phyloP scores from a whole-genome alignment of 2,329 filamentous ascomycete genomes.

The Cercospora nicotianae region DNA sequence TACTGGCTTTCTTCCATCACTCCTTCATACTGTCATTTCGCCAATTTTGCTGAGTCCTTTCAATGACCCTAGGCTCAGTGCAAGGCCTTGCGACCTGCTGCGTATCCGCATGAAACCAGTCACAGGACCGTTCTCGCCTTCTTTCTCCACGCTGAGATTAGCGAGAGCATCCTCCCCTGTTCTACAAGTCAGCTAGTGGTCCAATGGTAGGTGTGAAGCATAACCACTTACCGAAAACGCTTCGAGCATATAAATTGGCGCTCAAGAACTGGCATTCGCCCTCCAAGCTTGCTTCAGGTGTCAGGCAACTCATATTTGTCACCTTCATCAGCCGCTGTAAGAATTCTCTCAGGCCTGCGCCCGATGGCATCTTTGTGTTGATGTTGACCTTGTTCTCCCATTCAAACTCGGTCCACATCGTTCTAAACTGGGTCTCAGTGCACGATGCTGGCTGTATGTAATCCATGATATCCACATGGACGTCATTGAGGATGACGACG shows the following conservation, averaged over 20 bases:
- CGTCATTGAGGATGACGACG: conserved; percentile 95
- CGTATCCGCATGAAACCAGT: conserved; percentile 97
- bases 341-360: conserved; percentile 87
- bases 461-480: conserved; percentile 99
- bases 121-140: conserved; percentile 90
- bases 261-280: conserved; percentile 98
- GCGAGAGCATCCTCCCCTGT: conserved; percentile 95
- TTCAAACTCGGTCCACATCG: conserved; percentile 99
- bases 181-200: conserved; percentile 21
- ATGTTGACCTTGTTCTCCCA: conserved; percentile 99
- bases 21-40: conserved; percentile 29
- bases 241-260: conserved; percentile 92
- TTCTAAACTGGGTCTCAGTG: conserved; percentile 96
- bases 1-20: neutral
- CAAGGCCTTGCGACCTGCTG: conserved; percentile 92
- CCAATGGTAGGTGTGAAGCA: neutral
- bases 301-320: conserved; percentile 98
- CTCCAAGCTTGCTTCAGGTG: conserved; percentile 92
- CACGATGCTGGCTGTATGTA: conserved; percentile 97
- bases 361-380: conserved; percentile 75
- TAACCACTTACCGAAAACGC: conserved; percentile 84
- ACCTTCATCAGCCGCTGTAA: conserved; percentile 92
- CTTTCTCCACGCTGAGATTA: conserved; percentile 96
- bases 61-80: conserved; percentile 86
- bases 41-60: conserved; percentile 83